phyloP scores from a whole-genome alignment of 1,284 basidiomycete genomes.

The Exobasidium cylindrosporum region DNA sequence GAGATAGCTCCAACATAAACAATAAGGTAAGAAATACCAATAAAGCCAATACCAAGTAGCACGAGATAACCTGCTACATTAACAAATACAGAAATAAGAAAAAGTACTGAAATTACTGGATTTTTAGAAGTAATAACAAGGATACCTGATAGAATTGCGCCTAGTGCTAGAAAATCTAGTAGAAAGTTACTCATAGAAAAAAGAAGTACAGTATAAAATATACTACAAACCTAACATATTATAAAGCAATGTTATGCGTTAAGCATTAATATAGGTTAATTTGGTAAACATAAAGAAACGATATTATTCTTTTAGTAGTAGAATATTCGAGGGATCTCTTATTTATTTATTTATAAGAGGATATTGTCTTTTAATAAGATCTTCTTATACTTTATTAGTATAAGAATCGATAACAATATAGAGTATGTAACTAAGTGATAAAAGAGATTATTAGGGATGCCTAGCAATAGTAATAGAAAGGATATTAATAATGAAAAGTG shows the following conservation, averaged over 20 bases:
- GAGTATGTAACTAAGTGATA: conserved; percentile 24
- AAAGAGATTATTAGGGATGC: conserved; percentile 26
- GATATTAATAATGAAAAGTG: conserved; percentile 21
- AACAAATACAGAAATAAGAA: conserved; percentile 55
- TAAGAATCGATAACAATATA: conserved; percentile 25
- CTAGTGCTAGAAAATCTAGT: conserved; percentile 47
- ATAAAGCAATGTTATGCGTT: conserved; percentile 19
- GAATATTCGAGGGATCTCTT: too few relatives aligned
- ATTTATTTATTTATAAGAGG: conserved; percentile 11
- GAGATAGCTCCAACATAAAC: conserved; percentile 55
- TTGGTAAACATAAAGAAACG: conserved; percentile 16
- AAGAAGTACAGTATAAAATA: conserved; percentile 17
- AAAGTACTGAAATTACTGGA: conserved; percentile 54
- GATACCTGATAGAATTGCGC: conserved; percentile 45
- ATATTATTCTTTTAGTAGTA: too few relatives aligned
- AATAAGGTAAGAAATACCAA: conserved; percentile 55
- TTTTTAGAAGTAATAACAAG: conserved; percentile 55
- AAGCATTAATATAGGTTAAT: conserved; percentile 24
- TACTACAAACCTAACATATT: conserved; percentile 11
- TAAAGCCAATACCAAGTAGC: conserved; percentile 50
- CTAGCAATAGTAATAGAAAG: conserved; percentile 24
- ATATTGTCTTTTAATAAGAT: neutral
- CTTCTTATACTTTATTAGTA: conserved; percentile 11
- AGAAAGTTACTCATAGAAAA: conserved; percentile 51
- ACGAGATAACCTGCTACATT: conserved; percentile 53